A percentile compares a stretch with the other conserved stretches of the same genome.
Conservation (phyloP, 352 stramenopile species). For the Globisporangium recalcitrans region DNA sequence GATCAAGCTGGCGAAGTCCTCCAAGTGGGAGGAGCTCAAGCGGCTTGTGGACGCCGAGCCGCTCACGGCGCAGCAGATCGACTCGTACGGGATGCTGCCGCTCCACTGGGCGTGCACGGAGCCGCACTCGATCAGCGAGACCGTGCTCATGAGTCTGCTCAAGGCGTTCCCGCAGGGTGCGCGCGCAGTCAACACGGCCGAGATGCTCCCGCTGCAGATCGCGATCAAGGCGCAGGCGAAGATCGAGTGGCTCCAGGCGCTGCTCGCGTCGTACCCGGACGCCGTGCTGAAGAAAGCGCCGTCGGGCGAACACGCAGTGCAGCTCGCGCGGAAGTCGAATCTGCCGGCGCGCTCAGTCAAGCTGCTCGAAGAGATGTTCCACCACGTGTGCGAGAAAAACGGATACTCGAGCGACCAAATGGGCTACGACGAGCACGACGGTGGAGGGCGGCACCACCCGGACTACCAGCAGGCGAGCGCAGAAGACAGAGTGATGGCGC, state of each 20-base stretch:
- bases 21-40: slow-evolving; percentile 73
- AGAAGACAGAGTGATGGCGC: background rate
- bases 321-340: slow-evolving; percentile 56
- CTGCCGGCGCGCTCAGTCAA: slow-evolving; percentile 60
- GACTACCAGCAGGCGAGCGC: background rate
- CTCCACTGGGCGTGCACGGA: slow-evolving; percentile 87
- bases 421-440: slow-evolving; percentile 32
- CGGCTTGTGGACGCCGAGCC: slow-evolving; percentile 71
- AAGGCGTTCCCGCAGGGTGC: slow-evolving; percentile 74
- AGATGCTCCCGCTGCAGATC: slow-evolving; percentile 85
- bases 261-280: slow-evolving; percentile 78
- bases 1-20: slow-evolving; percentile 81
- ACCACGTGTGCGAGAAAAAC: slow-evolving; percentile 73
- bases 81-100: slow-evolving; percentile 86
- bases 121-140: slow-evolving; percentile 65
- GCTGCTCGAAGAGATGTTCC: slow-evolving; percentile 84
- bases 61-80: slow-evolving; percentile 58
- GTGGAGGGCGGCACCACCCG: background rate
- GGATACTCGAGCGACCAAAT: slow-evolving; percentile 49
- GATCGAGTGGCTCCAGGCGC: slow-evolving; percentile 83
- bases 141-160: slow-evolving; percentile 67
- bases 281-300: slow-evolving; percentile 74
- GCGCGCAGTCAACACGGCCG: slow-evolving; percentile 64
- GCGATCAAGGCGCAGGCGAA: slow-evolving; percentile 83
- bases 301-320: slow-evolving; percentile 67